These are phyloP conservation scores for Nymphaea thermarum DNA, from an alignment of 164 flowering plant genomes.

Conservation along the genomic window DNA sequence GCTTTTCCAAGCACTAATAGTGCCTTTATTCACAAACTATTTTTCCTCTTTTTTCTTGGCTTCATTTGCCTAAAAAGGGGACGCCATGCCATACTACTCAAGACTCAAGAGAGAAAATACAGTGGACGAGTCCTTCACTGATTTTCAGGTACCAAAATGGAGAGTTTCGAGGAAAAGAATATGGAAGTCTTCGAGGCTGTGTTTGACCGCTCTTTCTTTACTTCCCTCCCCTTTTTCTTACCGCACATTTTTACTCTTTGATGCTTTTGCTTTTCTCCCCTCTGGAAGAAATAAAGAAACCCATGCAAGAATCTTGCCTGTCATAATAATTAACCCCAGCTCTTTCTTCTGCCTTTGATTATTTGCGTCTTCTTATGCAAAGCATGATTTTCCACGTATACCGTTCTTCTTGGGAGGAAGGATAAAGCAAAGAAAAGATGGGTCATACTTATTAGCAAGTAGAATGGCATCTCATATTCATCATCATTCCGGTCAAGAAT, in stretches of 20 bases:
- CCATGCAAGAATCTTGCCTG: background rate
- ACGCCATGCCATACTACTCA: no score
- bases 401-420: background rate
- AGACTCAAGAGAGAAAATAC: no score
- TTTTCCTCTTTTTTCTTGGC: no score
- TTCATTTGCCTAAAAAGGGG: no score
- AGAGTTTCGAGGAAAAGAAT: background rate
- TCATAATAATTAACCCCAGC: background rate
- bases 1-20: no score
- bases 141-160: background rate
- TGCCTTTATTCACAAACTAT: no score
- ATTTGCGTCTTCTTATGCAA: background rate
- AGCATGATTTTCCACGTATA: background rate
- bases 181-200: background rate
- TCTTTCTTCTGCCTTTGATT: background rate
- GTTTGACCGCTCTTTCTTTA: background rate
- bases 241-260: background rate
- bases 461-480: no score
- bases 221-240: background rate
- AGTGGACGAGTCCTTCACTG: background rate
- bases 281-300: background rate
- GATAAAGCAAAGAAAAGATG: background rate
- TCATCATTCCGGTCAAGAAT: no score
- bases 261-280: background rate
- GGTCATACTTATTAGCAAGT: background rate